Conservation (phyloP, 441 rosid genomes). For the Hura crepitans region DNA sequence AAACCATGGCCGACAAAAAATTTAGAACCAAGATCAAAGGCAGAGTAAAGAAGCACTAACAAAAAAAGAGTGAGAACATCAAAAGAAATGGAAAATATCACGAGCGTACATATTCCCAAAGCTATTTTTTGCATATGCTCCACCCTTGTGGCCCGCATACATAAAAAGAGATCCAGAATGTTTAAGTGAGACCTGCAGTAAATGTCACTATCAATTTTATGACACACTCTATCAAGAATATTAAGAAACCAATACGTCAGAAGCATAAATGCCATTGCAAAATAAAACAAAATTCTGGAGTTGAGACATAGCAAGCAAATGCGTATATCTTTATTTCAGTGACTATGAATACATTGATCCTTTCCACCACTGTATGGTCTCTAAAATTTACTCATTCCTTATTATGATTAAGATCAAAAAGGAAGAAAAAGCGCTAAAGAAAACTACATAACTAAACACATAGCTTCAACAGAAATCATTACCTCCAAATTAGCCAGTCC, state of each 20-base stretch:
- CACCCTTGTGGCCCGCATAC: constrained; percentile 87
- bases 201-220: constrained; percentile 23
- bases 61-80: background rate
- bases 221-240: constrained; percentile 14
- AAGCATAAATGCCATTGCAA: background rate
- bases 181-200: constrained; percentile 78
- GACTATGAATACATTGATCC: background rate
- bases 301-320: background rate
- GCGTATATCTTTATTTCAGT: background rate
- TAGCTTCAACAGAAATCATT: constrained; percentile 18
- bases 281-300: constrained; percentile 7
- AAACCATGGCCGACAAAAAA: background rate
- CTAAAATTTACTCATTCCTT: background rate
- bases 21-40: constrained; percentile 14
- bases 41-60: background rate
- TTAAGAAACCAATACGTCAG: background rate
- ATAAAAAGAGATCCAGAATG: constrained; percentile 98
- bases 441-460: constrained; percentile 5
- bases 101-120: constrained; percentile 77
- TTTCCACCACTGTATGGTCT: background rate
- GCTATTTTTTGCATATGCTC: constrained; percentile 99
- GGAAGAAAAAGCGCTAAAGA: background rate
- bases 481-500: constrained; percentile 86
- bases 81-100: constrained; percentile 4
- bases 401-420: background rate